Conservation (phyloP, 1,284 basidiomycete genomes). For the Ustilago vetiveriae region DNA sequence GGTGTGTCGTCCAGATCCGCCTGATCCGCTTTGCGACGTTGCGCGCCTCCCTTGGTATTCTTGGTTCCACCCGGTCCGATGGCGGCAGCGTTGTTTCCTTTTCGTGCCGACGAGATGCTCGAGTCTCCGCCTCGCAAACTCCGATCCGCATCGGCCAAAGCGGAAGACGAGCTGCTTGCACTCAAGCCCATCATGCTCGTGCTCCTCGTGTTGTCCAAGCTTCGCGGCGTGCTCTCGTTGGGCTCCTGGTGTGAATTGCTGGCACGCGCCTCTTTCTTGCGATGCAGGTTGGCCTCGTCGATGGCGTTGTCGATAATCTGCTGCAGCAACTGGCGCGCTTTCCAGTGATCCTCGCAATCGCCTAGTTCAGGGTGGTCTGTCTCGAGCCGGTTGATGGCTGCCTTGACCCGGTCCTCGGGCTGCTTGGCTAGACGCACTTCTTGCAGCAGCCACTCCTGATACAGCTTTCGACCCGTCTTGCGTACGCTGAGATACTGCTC, state of each 20-base stretch:
- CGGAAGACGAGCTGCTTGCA: constrained; percentile 31
- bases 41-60: constrained; percentile 11
- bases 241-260: constrained; percentile 33
- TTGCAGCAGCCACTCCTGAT: constrained; percentile 53
- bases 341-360: constrained; percentile 56
- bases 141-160: constrained; percentile 33
- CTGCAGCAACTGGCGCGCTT: constrained; percentile 51
- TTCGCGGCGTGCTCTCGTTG: constrained; percentile 24
- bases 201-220: constrained; percentile 15
- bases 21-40: constrained; percentile 44
- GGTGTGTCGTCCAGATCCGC: constrained; percentile 45
- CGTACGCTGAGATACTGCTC: constrained; percentile 52
- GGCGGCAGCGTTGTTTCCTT: constrained; percentile 4
- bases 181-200: constrained; percentile 28
- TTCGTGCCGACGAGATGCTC: constrained; percentile 24
- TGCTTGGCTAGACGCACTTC: constrained; percentile 56
- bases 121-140: constrained; percentile 16
- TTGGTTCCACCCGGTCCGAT: constrained; percentile 9
- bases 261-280: constrained; percentile 41
- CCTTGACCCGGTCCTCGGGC: constrained; percentile 48
- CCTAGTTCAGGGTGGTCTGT: constrained; percentile 44
- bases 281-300: constrained; percentile 53
- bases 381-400: constrained; percentile 49
- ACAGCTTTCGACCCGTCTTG: constrained; percentile 49
- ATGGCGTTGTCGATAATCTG: constrained; percentile 59